These are phyloP conservation scores for Penicillium odoratum DNA, from an alignment of 495 filamentous ascomycete species.

Conservation along the genomic window DNA sequence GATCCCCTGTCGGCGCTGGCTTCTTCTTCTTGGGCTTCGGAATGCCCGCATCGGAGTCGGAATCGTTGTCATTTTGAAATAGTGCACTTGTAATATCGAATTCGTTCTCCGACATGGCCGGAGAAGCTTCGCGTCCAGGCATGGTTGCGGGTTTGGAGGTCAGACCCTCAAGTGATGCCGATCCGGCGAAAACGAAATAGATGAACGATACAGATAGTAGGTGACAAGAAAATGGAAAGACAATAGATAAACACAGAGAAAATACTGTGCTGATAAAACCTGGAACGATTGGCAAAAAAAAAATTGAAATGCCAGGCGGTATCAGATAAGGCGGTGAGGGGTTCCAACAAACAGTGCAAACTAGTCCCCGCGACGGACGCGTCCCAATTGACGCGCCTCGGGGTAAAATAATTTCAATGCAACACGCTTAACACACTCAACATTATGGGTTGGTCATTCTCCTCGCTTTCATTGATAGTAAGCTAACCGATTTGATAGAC, in stretches of 20 bases:
- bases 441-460: slow-evolving; percentile 34
- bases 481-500: slow-evolving; percentile 23
- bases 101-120: slow-evolving; percentile 83
- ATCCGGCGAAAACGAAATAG: not conserved
- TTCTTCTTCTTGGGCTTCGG: slow-evolving; percentile 38
- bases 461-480: too few species aligned
- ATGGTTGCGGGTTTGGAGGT: slow-evolving; percentile 29
- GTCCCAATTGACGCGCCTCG: slow-evolving; percentile 32
- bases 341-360: slow-evolving; percentile 35
- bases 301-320: slow-evolving; percentile 15
- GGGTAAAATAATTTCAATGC: slow-evolving; percentile 38
- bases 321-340: slow-evolving; percentile 35
- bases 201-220: not conserved
- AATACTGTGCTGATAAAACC: not conserved
- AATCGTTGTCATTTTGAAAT: slow-evolving; percentile 61
- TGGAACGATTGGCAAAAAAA: slow-evolving; percentile 23
- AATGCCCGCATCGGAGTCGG: slow-evolving; percentile 38
- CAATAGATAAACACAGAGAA: not conserved
- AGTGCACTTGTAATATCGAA: slow-evolving; percentile 83
- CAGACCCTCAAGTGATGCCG: not conserved
- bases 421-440: slow-evolving; percentile 1
- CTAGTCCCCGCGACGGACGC: slow-evolving; percentile 44
- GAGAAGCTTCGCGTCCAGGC: slow-evolving; percentile 70
- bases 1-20: slow-evolving; percentile 32
- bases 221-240: slow-evolving; percentile 3